Base-by-base conservation (phyloP, 2,329 filamentous ascomycete genomes). In the Fusarium torulosum region DNA sequence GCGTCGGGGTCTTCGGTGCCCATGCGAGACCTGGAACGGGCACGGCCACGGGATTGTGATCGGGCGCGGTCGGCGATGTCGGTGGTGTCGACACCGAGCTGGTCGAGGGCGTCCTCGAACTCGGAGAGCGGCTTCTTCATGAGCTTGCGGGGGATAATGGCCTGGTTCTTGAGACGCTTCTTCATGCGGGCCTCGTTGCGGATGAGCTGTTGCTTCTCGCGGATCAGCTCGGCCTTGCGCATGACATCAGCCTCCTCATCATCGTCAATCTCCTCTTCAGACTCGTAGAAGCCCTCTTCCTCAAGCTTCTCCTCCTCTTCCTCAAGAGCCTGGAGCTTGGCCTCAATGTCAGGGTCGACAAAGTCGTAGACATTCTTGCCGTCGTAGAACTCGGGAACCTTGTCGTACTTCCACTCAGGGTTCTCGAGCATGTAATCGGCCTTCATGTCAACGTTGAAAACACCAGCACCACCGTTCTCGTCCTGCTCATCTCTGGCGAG, bases 341-440 rank as follows among this genome's bases (percentile, higher is more conserved):
- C 87, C 75, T 97, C 96, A 76, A 99, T 99, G 56, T 99, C 96
- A 2, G 95, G 94, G 75, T 98, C 96, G 75, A 99, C 89, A 79
- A 93, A 99, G 80, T 99, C 96, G 82, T 95, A 96, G 59, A 99
- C 92, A 79, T 99, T 99, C 86, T 95, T 94, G 79, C 96, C 96
- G 76, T 98, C 90, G 79, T 94, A 91, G 47, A 97, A 86, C 80
- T 99, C 96, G 31, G 96, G 96, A 55, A 98, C 92, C 81, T 92
- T 93, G 83, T 99, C 96, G 78, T 97, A 88, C 79, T 97, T 97
- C 96, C 96, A 98, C 59, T 96, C 93, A 41, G 91, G 88, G 77
- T 97, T 88, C 67, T 91, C 93, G 66, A 98, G 89, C 17, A 94
- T 81, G 79, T 97, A 99, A 76, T 96, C 92, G 76, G 93, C 88